Base-by-base conservation (phyloP, 164 flowering plant species). In the Kalanchoe fedtschenkoi region DNA sequence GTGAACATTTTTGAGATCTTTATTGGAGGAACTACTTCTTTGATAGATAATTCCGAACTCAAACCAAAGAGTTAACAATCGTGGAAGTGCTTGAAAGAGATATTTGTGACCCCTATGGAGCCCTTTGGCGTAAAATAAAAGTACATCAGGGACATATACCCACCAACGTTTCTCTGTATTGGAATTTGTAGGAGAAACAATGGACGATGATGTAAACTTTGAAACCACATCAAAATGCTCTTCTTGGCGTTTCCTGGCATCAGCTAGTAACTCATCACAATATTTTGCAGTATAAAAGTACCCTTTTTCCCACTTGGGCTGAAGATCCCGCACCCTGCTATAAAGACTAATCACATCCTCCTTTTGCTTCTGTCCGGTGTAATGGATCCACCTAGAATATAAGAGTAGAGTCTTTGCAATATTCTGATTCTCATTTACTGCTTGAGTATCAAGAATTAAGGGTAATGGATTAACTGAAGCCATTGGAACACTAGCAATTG, bases 11-110 rank as follows among this genome's bases (percentile, higher is more conserved):
- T 80, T 95, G 71, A 86, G 65, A 62, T 86, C 93, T 72, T 88
- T 85, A 70, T 79, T 79, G 54, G 87, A 78, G 44, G 76, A 70
- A 53, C 79, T 79, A 70, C 71, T 78, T 75, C 74, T 74, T 19
- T 80, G 83, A 76, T 83, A 95, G 34, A 87, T 53, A 69, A 83
- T 84, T 19, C 99, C 99, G 72, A 91, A 95, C 32, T 95, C 99
- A 83, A 95, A 95, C 99, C 99, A 95, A 35, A 95, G 72, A 64
- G 99, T 95, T 71, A 95, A 76, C 77, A 95, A 75, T 77, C 99
- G 87, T 62, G 99, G 99, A 74, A 95, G 87, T 56, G 99, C 99
- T 73, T 87, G 97, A 73, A 84, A 95, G 58, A 95, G 95, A 80
- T 87, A 78, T 70, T 73, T 87, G 66, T 95, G 95, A 54, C 99